Evolutionary conservation across 495 filamentous ascomycete species (phyloP).

Genomic region (Paragyromitra xinjiangensis): DNA sequence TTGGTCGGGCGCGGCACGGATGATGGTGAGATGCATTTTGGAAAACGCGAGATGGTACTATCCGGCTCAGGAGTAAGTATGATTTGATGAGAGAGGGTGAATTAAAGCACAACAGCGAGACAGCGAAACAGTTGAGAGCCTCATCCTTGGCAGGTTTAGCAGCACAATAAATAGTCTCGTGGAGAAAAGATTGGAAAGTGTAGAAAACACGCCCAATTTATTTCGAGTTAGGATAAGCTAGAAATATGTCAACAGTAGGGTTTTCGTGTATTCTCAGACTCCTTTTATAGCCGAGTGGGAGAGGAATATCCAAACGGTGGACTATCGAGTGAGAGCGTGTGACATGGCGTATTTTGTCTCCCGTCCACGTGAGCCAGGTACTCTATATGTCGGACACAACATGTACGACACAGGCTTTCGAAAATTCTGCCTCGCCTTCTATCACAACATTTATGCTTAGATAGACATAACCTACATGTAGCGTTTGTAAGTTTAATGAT

Average conservation of each 20-base stretch:
- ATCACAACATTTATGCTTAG: neutral
- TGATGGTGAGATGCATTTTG: slow-evolving; percentile 59
- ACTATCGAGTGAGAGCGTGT: neutral
- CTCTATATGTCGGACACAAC: neutral
- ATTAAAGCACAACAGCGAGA: neutral
- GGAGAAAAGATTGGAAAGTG: neutral
- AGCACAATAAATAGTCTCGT: neutral
- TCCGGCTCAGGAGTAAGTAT: neutral
- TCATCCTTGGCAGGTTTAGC: neutral
- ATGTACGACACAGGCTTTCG: neutral
- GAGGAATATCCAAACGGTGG: neutral
- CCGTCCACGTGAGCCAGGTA: neutral
- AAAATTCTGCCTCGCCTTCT: neutral
- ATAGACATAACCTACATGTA: neutral
- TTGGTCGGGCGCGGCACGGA: slow-evolving; percentile 63
- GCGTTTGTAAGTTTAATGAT: neutral
- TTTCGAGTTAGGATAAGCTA: neutral
- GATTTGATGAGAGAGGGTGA: neutral
- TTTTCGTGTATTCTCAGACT: neutral
- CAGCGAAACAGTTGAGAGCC: neutral
- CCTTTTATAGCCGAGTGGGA: neutral
- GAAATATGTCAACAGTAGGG: neutral
- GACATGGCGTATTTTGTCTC: neutral
- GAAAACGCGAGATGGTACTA: slow-evolving; percentile 1
- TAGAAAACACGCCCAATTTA: neutral